These are phyloP conservation scores for Paralagenidium karlingii DNA, from an alignment of 352 stramenopile genomes.

Conservation along the genomic window DNA sequence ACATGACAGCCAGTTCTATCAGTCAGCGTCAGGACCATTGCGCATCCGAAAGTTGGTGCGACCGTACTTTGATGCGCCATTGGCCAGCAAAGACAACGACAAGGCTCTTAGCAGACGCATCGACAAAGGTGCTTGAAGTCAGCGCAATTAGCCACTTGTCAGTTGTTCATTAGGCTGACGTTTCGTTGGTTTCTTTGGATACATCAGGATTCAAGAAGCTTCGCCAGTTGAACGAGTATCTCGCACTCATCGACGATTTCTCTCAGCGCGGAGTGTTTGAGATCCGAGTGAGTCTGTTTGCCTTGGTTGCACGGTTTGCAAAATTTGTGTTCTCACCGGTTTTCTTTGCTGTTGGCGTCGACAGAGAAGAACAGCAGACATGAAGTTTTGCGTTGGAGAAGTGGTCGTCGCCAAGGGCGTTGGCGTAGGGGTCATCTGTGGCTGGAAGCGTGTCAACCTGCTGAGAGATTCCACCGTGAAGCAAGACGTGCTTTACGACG, in stretches of 20 bases:
- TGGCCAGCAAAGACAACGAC: constrained; percentile 13
- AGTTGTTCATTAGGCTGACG: too few relatives aligned
- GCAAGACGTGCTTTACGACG: too few relatives aligned
- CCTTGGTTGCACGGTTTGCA: too few relatives aligned
- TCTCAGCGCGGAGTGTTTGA: constrained; percentile 26
- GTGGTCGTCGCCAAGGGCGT: constrained; percentile 44
- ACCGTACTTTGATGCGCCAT: constrained; percentile 26
- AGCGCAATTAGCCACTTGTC: too few relatives aligned
- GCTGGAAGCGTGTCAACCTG: constrained; percentile 42
- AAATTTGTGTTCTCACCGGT: too few relatives aligned
- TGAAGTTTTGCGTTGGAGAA: constrained; percentile 55
- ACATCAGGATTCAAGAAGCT: constrained; percentile 38
- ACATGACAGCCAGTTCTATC: too few relatives aligned
- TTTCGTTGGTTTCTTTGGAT: constrained; percentile 1
- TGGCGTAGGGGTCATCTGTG: constrained; percentile 41
- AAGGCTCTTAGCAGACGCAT: constrained; percentile 22
- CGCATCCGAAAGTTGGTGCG: constrained; percentile 30
- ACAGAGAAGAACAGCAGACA: constrained; percentile 28
- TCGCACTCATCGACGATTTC: constrained; percentile 39
- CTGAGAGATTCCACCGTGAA: too few relatives aligned
- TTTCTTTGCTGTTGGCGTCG: background rate
- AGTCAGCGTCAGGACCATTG: too few relatives aligned
- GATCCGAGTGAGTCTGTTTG: constrained; percentile 21
- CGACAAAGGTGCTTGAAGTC: constrained; percentile 21
- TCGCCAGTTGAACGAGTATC: constrained; percentile 52